Base-by-base conservation (phyloP, 208 protist species). In the Phytomonas francai region DNA sequence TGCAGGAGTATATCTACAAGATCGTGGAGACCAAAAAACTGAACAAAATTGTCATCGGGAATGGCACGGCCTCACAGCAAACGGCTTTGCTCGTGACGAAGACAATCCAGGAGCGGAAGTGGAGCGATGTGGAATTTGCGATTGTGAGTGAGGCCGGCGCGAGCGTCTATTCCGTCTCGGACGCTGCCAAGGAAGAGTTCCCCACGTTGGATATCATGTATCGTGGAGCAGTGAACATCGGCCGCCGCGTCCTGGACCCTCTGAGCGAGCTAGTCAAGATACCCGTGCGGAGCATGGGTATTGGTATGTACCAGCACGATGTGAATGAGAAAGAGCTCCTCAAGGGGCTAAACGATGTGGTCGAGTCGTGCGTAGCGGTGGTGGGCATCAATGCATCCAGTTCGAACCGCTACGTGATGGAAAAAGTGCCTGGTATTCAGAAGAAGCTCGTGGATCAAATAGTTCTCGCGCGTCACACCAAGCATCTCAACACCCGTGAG, bases 281-380 rank as follows among this genome's bases (percentile, higher is more conserved):
- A 61, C 85, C 88, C 1, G 88, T 93, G 36, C 79, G 78, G 45
- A 84, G 81, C 71, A 86, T 97, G 79, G 92, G 92, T 32, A 92
- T 97, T 36, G 92, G 92, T 25, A 89, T 93, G 85, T 97, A 97
- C 74, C 92, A 97, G 74, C 84, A 95, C 73, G 92, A 97, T 71
- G 79, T 95, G 27, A 85, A 85, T 57, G 83, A 89, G 60, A 79
- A 72, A 31, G 78, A 81, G 62, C 76, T 94, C 67, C 31, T 75
- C 59, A 71, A 65, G 59, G 78, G 73, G 68, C 74, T 97, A 57
- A 69, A 71, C 65, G 68, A 73, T 54, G 85, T 88, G 51, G 75
- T 95, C 29, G 78, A 92, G 78, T 88, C 83, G 19, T 89, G 80
- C 67, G 87, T 97, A 1, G 78, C 85, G 30, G 73, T 54, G 33